phyloP scores from a whole-genome alignment of 257 asterid species.

The Lantana camara region DNA sequence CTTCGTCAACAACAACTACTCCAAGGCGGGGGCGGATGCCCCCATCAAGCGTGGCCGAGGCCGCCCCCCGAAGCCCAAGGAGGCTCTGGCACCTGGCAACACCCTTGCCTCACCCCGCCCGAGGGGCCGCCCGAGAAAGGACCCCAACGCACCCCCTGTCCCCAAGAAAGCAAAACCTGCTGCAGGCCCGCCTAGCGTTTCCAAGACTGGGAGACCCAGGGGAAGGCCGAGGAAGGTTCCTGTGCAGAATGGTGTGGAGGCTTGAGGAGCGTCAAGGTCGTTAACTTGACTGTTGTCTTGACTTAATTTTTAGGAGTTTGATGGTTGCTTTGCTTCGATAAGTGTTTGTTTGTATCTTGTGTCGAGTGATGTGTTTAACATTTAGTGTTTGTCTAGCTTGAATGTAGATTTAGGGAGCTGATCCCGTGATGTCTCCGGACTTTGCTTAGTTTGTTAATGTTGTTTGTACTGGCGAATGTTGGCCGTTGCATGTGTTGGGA shows the following conservation, averaged over 20 bases:
- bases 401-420: slow-evolving; percentile 34
- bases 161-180: slow-evolving; percentile 62
- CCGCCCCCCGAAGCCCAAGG: slow-evolving; percentile 80
- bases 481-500: neutral
- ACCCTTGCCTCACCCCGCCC: slow-evolving; percentile 44
- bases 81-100: slow-evolving; percentile 34
- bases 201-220: slow-evolving; percentile 61
- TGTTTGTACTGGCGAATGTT: neutral
- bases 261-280: slow-evolving; percentile 28
- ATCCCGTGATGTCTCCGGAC: neutral
- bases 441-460: neutral
- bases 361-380: slow-evolving; percentile 22
- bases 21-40: slow-evolving; percentile 51
- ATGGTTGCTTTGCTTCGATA: slow-evolving; percentile 6
- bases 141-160: slow-evolving; percentile 65
- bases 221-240: slow-evolving; percentile 82
- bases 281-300: slow-evolving; percentile 14
- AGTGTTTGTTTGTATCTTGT: slow-evolving; percentile 24
- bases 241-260: slow-evolving; percentile 53
- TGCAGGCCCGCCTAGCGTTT: slow-evolving; percentile 30
- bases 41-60: slow-evolving; percentile 84
- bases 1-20: slow-evolving; percentile 64
- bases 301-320: slow-evolving; percentile 21
- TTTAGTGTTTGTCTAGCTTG: slow-evolving; percentile 23
- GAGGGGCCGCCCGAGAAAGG: slow-evolving; percentile 82